Conservation (phyloP, 805 yeast species). For the Cyberlindnera petersonii region DNA sequence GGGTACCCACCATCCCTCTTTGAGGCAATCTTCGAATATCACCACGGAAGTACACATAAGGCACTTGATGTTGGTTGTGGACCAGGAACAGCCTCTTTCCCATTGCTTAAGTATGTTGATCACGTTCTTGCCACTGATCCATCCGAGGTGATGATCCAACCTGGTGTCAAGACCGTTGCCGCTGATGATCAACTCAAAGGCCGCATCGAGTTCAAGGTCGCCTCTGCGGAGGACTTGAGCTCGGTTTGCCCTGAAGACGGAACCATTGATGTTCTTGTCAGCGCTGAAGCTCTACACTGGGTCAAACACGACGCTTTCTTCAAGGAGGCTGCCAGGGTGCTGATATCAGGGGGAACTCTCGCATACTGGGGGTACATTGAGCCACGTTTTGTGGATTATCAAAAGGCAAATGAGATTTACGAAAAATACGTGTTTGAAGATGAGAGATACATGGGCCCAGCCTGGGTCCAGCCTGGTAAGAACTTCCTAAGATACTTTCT, state of each 20-base stretch:
- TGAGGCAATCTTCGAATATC: constrained; percentile 38
- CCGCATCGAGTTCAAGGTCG: constrained; percentile 21
- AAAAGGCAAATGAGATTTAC: constrained; percentile 54
- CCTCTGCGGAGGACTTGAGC: constrained; percentile 28
- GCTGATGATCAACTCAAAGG: constrained; percentile 16
- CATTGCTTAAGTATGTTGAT: constrained; percentile 40
- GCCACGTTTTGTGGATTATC: constrained; percentile 52
- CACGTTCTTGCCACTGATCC: constrained; percentile 56
- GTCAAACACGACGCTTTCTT: constrained; percentile 50
- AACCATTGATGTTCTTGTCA: constrained; percentile 53
- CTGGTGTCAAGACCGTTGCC: constrained; percentile 31
- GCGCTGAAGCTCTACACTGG: constrained; percentile 82
- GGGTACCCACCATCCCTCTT: constrained; percentile 54
- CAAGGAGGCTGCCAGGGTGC: constrained; percentile 42
- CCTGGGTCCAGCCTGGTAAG: constrained; percentile 69
- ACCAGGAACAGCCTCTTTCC: constrained; percentile 61
- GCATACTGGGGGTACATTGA: constrained; percentile 74
- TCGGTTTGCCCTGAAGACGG: constrained; percentile 21
- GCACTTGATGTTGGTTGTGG: constrained; percentile 71
- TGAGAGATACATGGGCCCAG: constrained; percentile 48
- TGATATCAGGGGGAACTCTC: constrained; percentile 58
- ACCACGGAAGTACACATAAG: constrained; percentile 29
- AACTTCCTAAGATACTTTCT: constrained; percentile 41
- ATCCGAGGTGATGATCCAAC: constrained; percentile 46
- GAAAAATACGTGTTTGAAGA: constrained; percentile 48